Evolutionary conservation across 2,329 filamentous ascomycete species (phyloP).

Genomic region (Xylaria hypoxylon): DNA sequence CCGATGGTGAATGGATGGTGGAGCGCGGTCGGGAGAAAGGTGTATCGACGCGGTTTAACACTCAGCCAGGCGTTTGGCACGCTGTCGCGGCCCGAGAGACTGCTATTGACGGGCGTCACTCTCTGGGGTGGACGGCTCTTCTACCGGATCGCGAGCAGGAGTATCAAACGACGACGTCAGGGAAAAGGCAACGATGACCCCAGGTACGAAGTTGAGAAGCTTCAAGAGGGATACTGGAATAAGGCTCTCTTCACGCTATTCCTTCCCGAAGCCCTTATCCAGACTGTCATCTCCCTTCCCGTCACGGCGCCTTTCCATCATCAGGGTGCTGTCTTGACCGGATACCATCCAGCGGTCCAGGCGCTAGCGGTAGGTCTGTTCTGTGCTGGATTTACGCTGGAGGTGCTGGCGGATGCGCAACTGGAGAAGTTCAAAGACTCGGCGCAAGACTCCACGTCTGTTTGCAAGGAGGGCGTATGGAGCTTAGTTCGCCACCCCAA

Average conservation of each 20-base stretch:
- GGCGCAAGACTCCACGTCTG: conserved; percentile 54
- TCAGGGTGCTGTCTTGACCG: conserved; percentile 51
- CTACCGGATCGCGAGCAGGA: conserved; percentile 63
- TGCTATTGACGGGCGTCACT: conserved; percentile 67
- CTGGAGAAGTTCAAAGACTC: conserved; percentile 61
- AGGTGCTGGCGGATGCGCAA: conserved; percentile 68
- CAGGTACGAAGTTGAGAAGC: conserved; percentile 64
- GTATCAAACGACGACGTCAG: conserved; percentile 53
- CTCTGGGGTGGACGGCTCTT: conserved; percentile 69
- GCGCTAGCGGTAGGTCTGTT: conserved; percentile 66
- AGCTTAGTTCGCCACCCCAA: conserved; percentile 72
- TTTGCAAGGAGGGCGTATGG: conserved; percentile 70
- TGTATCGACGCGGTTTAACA: conserved; percentile 59
- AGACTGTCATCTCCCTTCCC: conserved; percentile 67
- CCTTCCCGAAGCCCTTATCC: conserved; percentile 67
- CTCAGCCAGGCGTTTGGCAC: conserved; percentile 59
- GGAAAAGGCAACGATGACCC: conserved; percentile 63
- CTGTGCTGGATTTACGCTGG: conserved; percentile 65
- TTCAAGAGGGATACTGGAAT: conserved; percentile 67
- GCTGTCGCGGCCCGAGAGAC: conserved; percentile 65
- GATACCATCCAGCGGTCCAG: conserved; percentile 48
- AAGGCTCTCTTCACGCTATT: conserved; percentile 65
- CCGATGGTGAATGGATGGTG: conserved; percentile 64
- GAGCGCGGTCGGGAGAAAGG: conserved; percentile 65
- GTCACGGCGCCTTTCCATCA: conserved; percentile 68